Conservation (phyloP, 2,329 filamentous ascomycete genomes). For the Cercospora citrullina region DNA sequence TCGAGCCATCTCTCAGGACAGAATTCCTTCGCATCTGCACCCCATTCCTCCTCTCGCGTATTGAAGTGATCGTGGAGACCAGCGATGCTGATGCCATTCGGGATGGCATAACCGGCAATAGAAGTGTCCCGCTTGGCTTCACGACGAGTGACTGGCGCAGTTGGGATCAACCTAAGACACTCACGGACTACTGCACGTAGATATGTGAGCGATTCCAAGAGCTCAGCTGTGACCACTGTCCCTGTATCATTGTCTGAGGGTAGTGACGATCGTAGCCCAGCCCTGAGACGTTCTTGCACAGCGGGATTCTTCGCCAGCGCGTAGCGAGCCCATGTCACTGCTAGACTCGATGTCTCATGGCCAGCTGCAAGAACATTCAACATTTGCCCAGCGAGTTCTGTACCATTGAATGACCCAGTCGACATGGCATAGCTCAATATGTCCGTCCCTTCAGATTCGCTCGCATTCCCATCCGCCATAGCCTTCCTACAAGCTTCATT, state of each 20-base stretch:
- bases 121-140: slow-evolving; percentile 10
- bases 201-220: background rate
- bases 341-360: slow-evolving; percentile 73
- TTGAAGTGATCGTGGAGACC: slow-evolving; percentile 2
- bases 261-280: background rate
- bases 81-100: slow-evolving; percentile 3
- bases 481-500: background rate
- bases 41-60: background rate
- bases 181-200: background rate
- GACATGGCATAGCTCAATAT: slow-evolving; percentile 4
- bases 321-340: slow-evolving; percentile 72
- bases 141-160: slow-evolving; percentile 7
- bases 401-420: slow-evolving; percentile 46
- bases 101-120: slow-evolving; percentile 6
- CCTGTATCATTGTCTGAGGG: background rate
- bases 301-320: slow-evolving; percentile 52
- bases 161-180: background rate
- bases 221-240: background rate
- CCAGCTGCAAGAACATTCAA: slow-evolving; percentile 56
- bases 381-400: slow-evolving; percentile 53
- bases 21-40: background rate
- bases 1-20: slow-evolving; percentile 12
- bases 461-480: background rate
- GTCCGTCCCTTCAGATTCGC: background rate
- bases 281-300: slow-evolving; percentile 3